Evolutionary conservation across 768 basidiomycete genomes (phyloP).

Genomic region (Saitozyma sp.): DNA sequence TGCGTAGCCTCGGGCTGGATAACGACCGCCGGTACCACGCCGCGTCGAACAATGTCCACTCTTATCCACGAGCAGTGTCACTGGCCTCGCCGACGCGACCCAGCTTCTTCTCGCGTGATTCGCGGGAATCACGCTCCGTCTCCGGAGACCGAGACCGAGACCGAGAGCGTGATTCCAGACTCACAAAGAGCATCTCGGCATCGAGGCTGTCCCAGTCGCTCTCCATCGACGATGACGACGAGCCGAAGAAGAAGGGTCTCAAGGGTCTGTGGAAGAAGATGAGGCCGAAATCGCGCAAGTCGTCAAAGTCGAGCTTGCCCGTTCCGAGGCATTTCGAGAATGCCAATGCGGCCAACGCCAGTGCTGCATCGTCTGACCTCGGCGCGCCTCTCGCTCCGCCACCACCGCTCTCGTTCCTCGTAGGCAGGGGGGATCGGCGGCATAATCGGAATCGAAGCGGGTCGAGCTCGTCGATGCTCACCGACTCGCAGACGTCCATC

Average conservation of each 20-base stretch:
- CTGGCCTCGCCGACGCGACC: constrained; percentile 49
- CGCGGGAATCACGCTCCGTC: constrained; percentile 29
- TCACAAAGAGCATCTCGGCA: constrained; percentile 11
- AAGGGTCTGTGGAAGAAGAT: constrained; percentile 52
- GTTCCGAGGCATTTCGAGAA: background rate
- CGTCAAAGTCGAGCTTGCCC: background rate
- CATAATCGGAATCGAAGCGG: constrained; percentile 34
- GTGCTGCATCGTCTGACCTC: constrained; percentile 13
- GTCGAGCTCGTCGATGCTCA: constrained; percentile 33
- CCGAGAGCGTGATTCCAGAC: constrained; percentile 5
- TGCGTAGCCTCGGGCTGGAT: constrained; percentile 49
- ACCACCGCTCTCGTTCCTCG: constrained; percentile 85
- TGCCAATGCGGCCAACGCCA: background rate
- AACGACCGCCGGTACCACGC: constrained; percentile 41
- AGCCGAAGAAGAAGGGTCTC: constrained; percentile 51
- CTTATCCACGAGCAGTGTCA: constrained; percentile 47
- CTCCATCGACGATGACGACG: constrained; percentile 12
- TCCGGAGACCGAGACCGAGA: constrained; percentile 8
- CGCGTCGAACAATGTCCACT: constrained; percentile 24
- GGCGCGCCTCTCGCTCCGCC: constrained; percentile 76
- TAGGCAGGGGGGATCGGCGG: constrained; percentile 52
- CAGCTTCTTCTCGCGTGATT: constrained; percentile 43
- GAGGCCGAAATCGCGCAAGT: constrained; percentile 31
- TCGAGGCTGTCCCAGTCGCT: constrained; percentile 36
- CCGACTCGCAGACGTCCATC: constrained; percentile 14